These are phyloP conservation scores for Moesziomyces parantarcticus DNA, from an alignment of 1,284 basidiomycete species.

Conservation along the genomic window DNA sequence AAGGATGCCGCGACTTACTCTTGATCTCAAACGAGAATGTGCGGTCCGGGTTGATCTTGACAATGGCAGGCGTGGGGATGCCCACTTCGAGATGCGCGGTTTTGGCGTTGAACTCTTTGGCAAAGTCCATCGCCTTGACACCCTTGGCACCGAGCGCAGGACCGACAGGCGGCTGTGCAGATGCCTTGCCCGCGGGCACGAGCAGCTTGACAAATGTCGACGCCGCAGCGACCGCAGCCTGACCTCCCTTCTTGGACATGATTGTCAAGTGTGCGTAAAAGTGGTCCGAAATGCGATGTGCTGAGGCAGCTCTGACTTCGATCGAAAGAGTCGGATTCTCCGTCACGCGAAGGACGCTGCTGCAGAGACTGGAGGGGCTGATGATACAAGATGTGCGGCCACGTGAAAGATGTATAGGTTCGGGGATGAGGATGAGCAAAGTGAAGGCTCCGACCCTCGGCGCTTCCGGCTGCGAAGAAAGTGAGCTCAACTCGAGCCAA, in stretches of 20 bases:
- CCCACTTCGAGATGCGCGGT: constrained; percentile 86
- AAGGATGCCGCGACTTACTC: constrained; percentile 38
- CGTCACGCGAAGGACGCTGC: too few relatives aligned
- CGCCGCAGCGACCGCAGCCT: constrained; percentile 44
- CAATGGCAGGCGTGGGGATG: constrained; percentile 87
- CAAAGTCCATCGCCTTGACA: constrained; percentile 99
- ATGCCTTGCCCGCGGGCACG: constrained; percentile 92
- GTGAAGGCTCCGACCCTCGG: neutral
- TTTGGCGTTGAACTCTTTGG: constrained; percentile 79
- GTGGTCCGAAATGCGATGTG: too few relatives aligned
- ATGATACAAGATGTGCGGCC: too few relatives aligned
- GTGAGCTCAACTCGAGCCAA: constrained; percentile 6
- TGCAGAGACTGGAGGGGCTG: too few relatives aligned
- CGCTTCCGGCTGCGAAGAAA: constrained; percentile 18
- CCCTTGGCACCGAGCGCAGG: constrained; percentile 97
- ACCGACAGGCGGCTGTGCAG: constrained; percentile 94
- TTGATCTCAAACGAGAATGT: constrained; percentile 81
- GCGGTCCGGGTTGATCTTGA: constrained; percentile 93
- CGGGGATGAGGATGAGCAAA: neutral
- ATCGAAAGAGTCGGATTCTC: too few relatives aligned
- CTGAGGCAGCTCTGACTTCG: too few relatives aligned
- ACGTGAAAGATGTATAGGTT: too few relatives aligned
- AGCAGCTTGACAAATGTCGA: constrained; percentile 74
- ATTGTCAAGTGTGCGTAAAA: neutral
- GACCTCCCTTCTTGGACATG: constrained; percentile 66